Conservation (phyloP, 2,329 filamentous ascomycete species). For the Sporothrix pallida region DNA sequence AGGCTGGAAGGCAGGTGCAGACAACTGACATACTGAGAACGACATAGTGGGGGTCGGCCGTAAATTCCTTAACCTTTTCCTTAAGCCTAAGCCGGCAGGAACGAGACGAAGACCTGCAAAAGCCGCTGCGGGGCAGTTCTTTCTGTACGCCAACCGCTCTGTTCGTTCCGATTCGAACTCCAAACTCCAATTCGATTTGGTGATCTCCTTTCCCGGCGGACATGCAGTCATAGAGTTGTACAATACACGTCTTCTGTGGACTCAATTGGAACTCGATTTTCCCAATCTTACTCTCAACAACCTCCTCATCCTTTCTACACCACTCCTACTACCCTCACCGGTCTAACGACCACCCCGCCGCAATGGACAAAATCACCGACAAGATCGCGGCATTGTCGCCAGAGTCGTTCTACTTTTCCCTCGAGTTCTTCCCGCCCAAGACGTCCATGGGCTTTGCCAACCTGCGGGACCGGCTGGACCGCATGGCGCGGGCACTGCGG, state of each 20-base stretch:
- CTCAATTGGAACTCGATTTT: neutral
- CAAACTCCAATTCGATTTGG: neutral
- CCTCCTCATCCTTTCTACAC: no score
- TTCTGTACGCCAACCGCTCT: conserved; percentile 3
- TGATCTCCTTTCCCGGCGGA: neutral
- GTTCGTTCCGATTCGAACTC: neutral
- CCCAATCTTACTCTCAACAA: no score
- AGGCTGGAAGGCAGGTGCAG: neutral
- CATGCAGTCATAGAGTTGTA: neutral
- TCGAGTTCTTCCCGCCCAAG: conserved; percentile 99
- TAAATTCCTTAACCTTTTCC: no score
- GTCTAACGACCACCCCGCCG: neutral
- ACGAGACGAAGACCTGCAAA: neutral
- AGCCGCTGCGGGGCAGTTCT: conserved; percentile 19
- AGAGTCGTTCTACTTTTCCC: conserved; percentile 85
- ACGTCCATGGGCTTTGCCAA: conserved; percentile 83
- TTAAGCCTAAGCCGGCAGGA: neutral
- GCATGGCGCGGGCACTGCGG: conserved; percentile 89
- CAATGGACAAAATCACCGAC: conserved; percentile 88
- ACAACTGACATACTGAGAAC: neutral
- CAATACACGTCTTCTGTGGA: neutral
- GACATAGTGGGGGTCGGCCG: neutral
- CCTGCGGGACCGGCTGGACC: conserved; percentile 87
- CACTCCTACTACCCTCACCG: neutral
- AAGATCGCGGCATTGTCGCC: conserved; percentile 90